Evolutionary conservation across 1,284 basidiomycete genomes (phyloP).

Genomic region (Phlebopus sp.): DNA sequence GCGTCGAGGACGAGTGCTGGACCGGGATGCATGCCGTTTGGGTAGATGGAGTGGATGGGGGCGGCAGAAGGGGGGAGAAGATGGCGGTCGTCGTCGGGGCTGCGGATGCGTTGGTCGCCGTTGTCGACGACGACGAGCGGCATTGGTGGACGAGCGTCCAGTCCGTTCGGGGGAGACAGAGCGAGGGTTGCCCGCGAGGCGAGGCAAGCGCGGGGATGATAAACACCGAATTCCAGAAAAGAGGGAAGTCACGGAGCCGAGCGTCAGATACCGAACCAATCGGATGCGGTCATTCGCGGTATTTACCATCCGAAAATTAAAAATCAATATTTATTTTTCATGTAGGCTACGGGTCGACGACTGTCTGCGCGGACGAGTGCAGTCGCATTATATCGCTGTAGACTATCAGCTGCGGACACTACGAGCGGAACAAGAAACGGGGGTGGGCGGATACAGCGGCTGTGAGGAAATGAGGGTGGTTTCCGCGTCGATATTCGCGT

Average conservation of each 20-base stretch:
- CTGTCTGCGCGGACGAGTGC: no score
- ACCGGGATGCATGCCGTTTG: conserved; percentile 30
- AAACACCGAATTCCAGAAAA: conserved; percentile 27
- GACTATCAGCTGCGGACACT: conserved; percentile 3
- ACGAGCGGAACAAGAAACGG: conserved; percentile 11
- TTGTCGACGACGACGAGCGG: conserved; percentile 32
- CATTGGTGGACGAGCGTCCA: conserved; percentile 21
- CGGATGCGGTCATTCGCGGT: conserved; percentile 22
- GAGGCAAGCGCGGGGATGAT: conserved; percentile 38
- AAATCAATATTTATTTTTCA: conserved; percentile 14
- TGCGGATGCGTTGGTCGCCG: conserved; percentile 20
- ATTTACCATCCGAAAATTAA: conserved; percentile 24
- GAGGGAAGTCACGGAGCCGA: conserved; percentile 38
- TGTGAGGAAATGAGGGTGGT: conserved; percentile 15
- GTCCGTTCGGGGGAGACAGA: conserved; percentile 29
- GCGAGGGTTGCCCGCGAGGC: conserved; percentile 38
- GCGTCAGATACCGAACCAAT: conserved; percentile 39
- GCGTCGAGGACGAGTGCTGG: conserved; percentile 24
- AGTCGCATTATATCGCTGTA: conserved; percentile 17
- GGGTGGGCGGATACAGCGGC: conserved; percentile 12
- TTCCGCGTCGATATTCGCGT: conserved; percentile 10
- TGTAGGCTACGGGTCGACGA: no score
- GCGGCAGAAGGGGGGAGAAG: conserved; percentile 25
- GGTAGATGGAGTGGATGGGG: conserved; percentile 15
- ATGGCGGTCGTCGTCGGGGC: conserved; percentile 16